phyloP scores from a whole-genome alignment of 2,329 filamentous ascomycete species.

The Paecilomyces sp. region DNA sequence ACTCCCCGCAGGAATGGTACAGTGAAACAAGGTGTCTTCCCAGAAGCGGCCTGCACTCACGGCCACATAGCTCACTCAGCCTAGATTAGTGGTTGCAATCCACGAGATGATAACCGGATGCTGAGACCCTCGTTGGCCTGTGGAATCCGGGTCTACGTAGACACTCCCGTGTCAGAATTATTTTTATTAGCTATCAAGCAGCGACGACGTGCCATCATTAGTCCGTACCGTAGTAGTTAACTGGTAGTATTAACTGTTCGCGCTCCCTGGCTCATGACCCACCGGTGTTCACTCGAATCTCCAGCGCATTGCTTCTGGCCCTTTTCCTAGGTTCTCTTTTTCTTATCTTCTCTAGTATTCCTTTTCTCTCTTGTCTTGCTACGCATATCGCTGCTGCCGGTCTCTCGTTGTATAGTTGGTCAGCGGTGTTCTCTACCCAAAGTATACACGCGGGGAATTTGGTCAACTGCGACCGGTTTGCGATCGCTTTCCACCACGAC shows the following conservation, averaged over 20 bases:
- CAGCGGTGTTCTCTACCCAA: neutral
- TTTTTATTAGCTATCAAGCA: neutral
- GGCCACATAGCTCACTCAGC: neutral
- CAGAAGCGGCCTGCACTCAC: neutral
- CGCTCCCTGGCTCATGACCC: neutral
- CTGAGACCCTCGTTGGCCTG: neutral
- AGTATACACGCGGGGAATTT: constrained; percentile 9
- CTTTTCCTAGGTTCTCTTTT: constrained; percentile 5
- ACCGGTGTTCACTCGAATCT: neutral
- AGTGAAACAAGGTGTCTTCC: neutral
- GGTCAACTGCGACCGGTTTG: constrained; percentile 23
- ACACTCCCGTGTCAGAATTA: neutral
- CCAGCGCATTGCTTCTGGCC: constrained; percentile 2
- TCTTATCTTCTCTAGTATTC: neutral
- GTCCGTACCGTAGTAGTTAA: too few relatives aligned
- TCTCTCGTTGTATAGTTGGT: constrained; percentile 9
- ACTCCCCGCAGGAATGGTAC: neutral
- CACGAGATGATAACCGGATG: neutral
- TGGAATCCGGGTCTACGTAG: neutral
- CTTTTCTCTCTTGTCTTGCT: constrained; percentile 3
- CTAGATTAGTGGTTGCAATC: neutral
- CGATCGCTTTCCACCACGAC: constrained; percentile 19
- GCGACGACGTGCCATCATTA: neutral
- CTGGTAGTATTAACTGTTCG: too few relatives aligned
- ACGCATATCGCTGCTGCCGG: neutral